These are phyloP conservation scores for Leccinum subrobustum DNA, from an alignment of 1,284 basidiomycete species.

Conservation along the genomic window DNA sequence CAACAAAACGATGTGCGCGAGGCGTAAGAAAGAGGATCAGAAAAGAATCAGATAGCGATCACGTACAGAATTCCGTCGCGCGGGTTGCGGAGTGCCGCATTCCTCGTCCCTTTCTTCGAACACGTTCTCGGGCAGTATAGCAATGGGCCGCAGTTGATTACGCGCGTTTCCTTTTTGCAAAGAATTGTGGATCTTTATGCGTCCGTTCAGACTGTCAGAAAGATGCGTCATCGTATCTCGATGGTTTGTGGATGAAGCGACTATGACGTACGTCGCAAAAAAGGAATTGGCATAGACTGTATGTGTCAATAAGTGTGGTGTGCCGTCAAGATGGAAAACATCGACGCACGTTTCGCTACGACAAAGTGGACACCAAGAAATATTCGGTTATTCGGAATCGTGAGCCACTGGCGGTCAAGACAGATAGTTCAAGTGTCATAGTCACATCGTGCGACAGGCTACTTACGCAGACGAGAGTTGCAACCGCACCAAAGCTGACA, in stretches of 20 bases:
- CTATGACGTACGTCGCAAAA: slow-evolving; percentile 23
- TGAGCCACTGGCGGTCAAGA: slow-evolving; percentile 38
- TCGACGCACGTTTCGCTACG: slow-evolving; percentile 43
- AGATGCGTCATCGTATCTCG: background rate
- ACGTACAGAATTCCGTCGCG: slow-evolving; percentile 7
- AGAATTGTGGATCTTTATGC: slow-evolving; percentile 8
- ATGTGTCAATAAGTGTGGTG: background rate
- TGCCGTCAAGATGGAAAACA: background rate
- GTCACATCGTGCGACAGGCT: background rate
- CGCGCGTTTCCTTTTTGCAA: background rate
- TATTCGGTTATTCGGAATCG: slow-evolving; percentile 39
- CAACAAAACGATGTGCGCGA: no score
- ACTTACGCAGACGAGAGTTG: slow-evolving; percentile 44
- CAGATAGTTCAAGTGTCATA: background rate
- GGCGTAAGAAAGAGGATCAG: no score
- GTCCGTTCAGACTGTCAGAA: slow-evolving; percentile 23
- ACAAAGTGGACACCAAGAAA: slow-evolving; percentile 48
- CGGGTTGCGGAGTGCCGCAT: background rate
- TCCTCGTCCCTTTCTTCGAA: background rate
- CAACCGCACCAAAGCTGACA: slow-evolving; percentile 38
- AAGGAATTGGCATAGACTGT: slow-evolving; percentile 29
- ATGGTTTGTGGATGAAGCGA: background rate
- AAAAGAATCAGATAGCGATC: background rate
- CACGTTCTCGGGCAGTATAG: background rate
- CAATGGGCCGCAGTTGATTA: slow-evolving; percentile 1